Conservation (phyloP, 1,139 yeast genomes). For the Starmera stellimalicola region DNA sequence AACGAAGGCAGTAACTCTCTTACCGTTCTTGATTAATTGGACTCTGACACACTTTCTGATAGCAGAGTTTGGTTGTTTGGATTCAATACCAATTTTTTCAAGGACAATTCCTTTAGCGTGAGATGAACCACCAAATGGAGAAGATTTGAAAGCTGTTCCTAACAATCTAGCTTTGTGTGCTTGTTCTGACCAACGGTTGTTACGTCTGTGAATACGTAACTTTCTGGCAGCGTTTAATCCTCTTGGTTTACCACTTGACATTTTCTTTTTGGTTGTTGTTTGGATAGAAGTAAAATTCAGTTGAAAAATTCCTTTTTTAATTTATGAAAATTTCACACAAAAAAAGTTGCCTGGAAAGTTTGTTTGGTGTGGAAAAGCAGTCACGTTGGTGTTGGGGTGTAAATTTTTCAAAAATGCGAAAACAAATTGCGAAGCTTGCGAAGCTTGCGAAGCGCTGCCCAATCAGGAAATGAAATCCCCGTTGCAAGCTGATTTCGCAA, state of each 20-base stretch:
- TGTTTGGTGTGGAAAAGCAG: too few relatives aligned
- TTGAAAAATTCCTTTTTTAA: too few relatives aligned
- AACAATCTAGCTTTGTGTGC: conserved; percentile 97
- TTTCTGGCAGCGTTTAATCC: conserved; percentile 99
- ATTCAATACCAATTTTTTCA: conserved; percentile 99
- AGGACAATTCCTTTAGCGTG: conserved; percentile 99
- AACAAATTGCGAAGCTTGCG: too few relatives aligned
- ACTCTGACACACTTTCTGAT: conserved; percentile 99
- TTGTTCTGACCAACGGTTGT: conserved; percentile 99
- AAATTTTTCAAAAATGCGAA: too few relatives aligned
- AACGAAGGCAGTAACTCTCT: conserved; percentile 99
- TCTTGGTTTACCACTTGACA: conserved; percentile 95
- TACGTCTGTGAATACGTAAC: conserved; percentile 99
- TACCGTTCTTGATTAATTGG: conserved; percentile 99
- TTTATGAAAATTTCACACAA: too few relatives aligned
- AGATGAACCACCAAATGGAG: conserved; percentile 99
- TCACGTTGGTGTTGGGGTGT: too few relatives aligned
- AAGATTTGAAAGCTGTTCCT: conserved; percentile 99
- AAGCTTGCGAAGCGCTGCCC: too few relatives aligned
- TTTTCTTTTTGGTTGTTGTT: too few relatives aligned
- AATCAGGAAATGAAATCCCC: too few relatives aligned
- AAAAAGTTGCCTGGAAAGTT: too few relatives aligned
- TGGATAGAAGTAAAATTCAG: too few relatives aligned
- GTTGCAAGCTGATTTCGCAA: too few relatives aligned
- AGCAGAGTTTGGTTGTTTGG: conserved; percentile 99